Evolutionary conservation across 768 basidiomycete genomes (phyloP).

Genomic region (Suillus clintonianus): DNA sequence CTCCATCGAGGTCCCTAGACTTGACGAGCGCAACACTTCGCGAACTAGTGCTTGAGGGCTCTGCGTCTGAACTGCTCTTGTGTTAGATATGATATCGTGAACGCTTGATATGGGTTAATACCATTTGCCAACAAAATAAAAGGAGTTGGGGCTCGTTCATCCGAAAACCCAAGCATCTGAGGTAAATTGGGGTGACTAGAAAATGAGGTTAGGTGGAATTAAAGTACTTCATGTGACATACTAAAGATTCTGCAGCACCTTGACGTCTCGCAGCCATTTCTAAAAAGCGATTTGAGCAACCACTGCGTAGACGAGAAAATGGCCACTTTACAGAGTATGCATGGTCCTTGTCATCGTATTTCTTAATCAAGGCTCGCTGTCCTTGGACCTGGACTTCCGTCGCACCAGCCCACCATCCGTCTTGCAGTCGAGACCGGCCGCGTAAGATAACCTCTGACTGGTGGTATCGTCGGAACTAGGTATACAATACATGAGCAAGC

Average conservation of each 20-base stretch:
- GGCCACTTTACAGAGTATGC: constrained; percentile 32
- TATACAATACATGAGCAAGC: not conserved
- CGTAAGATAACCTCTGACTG: constrained; percentile 48
- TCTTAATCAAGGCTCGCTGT: constrained; percentile 42
- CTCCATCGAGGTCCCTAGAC: constrained; percentile 39
- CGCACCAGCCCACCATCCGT: constrained; percentile 51
- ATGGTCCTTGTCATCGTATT: constrained; percentile 37
- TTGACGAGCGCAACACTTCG: constrained; percentile 35
- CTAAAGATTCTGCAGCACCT: constrained; percentile 51
- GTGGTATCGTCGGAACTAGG: constrained; percentile 51
- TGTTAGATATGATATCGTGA: not conserved
- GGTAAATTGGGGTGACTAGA: constrained; percentile 53
- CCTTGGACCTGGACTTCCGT: constrained; percentile 44
- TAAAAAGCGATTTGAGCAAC: constrained; percentile 16
- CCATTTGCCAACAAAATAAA: constrained; percentile 56
- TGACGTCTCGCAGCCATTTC: constrained; percentile 54
- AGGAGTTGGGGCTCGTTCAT: constrained; percentile 44
- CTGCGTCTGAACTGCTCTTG: constrained; percentile 41
- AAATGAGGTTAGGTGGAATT: not conserved
- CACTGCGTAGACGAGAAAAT: not conserved
- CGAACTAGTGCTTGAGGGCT: constrained; percentile 42
- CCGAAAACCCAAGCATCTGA: constrained; percentile 53
- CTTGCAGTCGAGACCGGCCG: constrained; percentile 36
- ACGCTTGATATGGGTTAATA: constrained; percentile 12
- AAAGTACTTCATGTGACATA: constrained; percentile 23